phyloP scores from a whole-genome alignment of 1,284 basidiomycete species.

The Taiwanofungus camphoratus region DNA sequence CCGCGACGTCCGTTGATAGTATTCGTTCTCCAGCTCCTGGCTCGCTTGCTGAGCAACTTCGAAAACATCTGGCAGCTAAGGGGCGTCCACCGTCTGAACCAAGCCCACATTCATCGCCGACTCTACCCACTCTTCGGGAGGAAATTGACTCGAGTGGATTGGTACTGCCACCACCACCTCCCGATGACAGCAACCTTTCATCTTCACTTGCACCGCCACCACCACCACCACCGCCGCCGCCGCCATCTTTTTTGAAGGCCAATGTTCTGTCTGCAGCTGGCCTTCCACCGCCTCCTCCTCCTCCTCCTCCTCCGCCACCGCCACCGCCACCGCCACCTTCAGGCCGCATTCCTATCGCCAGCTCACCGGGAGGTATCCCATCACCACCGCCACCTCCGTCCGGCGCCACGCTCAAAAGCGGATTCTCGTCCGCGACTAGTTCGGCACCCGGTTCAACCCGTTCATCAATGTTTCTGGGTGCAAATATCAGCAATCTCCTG shows the following conservation, averaged over 20 bases:
- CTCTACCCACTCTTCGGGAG: conserved; percentile 35
- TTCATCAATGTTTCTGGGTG: conserved; percentile 54
- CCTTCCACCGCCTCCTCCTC: conserved; percentile 33
- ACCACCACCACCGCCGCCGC: conserved; percentile 26
- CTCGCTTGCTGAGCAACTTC: conserved; percentile 56
- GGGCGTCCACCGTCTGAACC: conserved; percentile 33
- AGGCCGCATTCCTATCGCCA: conserved; percentile 18
- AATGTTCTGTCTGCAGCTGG: conserved; percentile 28
- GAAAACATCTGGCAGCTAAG: conserved; percentile 44
- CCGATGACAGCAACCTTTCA: conserved; percentile 3
- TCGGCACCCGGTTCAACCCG: conserved; percentile 49
- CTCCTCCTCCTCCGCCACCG: conserved; percentile 32
- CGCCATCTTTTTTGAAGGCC: conserved; percentile 20
- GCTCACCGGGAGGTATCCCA: conserved; percentile 6
- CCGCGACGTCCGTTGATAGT: conserved; percentile 34
- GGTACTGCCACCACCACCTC: conserved; percentile 26
- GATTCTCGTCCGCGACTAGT: conserved; percentile 36
- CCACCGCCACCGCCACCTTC: conserved; percentile 28
- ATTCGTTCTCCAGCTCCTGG: conserved; percentile 34
- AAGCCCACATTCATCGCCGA: conserved; percentile 27
- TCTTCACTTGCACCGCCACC: conserved; percentile 26
- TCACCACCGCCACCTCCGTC: conserved; percentile 30
- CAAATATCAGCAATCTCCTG: conserved; percentile 48
- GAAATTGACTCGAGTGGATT: conserved; percentile 22
- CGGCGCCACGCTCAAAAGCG: conserved; percentile 10